Conservation (phyloP, 345 rosid genomes). For the Acer saccharum region DNA sequence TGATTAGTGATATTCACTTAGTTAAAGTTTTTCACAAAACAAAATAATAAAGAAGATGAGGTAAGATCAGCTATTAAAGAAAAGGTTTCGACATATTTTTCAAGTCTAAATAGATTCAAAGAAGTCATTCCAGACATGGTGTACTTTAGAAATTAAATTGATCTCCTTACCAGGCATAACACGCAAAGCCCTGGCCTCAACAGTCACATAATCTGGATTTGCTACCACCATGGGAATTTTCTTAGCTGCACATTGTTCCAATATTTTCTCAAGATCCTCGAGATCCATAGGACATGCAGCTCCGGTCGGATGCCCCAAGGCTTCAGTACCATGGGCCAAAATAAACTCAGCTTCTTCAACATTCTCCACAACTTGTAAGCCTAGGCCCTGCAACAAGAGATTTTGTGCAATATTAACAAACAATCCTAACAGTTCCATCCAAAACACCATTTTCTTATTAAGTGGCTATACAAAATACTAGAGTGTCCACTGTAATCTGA, state of each 20-base stretch:
- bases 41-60: neutral
- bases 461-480: neutral
- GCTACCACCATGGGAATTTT: constrained; percentile 92
- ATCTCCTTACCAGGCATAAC: constrained; percentile 82
- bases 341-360: constrained; percentile 89
- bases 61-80: neutral
- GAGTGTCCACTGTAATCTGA: neutral
- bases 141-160: neutral
- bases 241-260: constrained; percentile 69
- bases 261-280: constrained; percentile 75
- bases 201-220: constrained; percentile 92
- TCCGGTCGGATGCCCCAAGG: constrained; percentile 78
- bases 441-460: neutral
- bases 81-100: neutral
- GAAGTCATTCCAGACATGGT: constrained; percentile 1
- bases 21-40: neutral
- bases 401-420: neutral
- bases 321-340: constrained; percentile 90
- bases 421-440: neutral
- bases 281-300: constrained; percentile 52
- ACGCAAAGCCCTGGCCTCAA: constrained; percentile 79
- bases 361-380: constrained; percentile 66
- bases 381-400: constrained; percentile 59
- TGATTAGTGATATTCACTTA: neutral
- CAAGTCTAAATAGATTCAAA: neutral